Evolutionary conservation across 768 basidiomycete genomes (phyloP), one percentile per base, ranked within the genome.

Genomic region (Dacryopinax primogenitus): DNA sequence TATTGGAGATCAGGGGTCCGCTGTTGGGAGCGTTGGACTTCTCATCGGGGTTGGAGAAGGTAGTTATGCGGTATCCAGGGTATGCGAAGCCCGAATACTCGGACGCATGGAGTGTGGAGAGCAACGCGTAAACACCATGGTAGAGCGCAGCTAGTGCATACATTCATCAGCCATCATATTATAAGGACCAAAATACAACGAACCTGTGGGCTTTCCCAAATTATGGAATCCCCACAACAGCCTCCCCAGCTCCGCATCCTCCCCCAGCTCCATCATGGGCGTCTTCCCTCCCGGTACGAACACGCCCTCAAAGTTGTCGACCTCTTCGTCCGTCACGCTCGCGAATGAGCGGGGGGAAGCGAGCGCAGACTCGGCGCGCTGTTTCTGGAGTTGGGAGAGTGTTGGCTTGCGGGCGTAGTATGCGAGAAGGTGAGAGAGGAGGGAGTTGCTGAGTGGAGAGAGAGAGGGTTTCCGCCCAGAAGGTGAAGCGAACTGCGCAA

Each of bases 201-300:
- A 64, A 16, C 71, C 71, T 11, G 72, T 71, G 2, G 72, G 68
- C 66, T 71, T 73, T 23, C 62, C 44, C 18, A 33, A 33, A 39
- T 70, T 67, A 64, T 71, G 71, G 68, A 71, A 72, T 51, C 71
- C 68, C 33, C 63, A 41, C 18, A 73, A 64, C 35, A 73, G 72
- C 37, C 70, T 64, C 7, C 72, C 71, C n/a, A 73, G 69, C 9
- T 71, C 73, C 12, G 70, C 65, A 51, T 71, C 66, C 62, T 69
- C 63, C 18, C 71, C 70, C 36, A 72, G 65, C 62, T 73, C 71
- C 21, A 67, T 63, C 26, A 71, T 67, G 28, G 73, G 72, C 11
- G 70, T 71, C 51, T 72, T 71, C n/a, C 71, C 72, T 26, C 72
- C 72, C 1, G 72, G 72, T 37, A 72, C 68, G 72, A 73, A 71